phyloP scores from a whole-genome alignment of 2,329 filamentous ascomycete species.

The Hypoxylon sp. region DNA sequence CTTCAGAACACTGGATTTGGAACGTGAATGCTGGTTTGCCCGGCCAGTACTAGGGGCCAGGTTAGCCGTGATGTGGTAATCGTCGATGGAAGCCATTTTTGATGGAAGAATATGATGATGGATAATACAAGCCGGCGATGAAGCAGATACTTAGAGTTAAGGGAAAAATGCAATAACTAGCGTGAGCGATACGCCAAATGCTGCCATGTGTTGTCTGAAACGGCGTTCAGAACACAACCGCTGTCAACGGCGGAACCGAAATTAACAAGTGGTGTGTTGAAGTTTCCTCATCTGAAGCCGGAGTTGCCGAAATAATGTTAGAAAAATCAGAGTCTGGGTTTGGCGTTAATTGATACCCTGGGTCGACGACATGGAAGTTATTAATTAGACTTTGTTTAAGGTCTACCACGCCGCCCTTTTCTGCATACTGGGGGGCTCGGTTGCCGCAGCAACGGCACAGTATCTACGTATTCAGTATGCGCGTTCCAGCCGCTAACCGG shows the following conservation, averaged over 20 bases:
- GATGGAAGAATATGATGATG: conserved; percentile 18
- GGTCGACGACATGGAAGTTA: conserved; percentile 19
- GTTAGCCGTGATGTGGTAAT: conserved; percentile 43
- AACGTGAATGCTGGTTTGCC: conserved; percentile 56
- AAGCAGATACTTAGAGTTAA: conserved; percentile 39
- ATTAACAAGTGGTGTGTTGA: conserved; percentile 24
- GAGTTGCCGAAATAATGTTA: conserved; percentile 6
- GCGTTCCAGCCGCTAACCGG: conserved; percentile 9
- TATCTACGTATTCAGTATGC: neutral
- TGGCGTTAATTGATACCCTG: conserved; percentile 25
- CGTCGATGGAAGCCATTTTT: conserved; percentile 50
- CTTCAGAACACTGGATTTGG: conserved; percentile 66
- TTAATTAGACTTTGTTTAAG: conserved; percentile 41
- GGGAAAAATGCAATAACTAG: conserved; percentile 46
- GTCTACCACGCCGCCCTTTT: conserved; percentile 35
- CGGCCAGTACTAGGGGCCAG: conserved; percentile 36
- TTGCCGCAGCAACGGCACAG: conserved; percentile 34
- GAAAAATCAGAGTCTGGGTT: conserved; percentile 14
- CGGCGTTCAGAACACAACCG: conserved; percentile 43
- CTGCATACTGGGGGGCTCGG: conserved; percentile 20
- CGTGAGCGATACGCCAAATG: conserved; percentile 42
- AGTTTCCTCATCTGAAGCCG: conserved; percentile 34
- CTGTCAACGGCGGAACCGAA: conserved; percentile 30
- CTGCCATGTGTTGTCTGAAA: conserved; percentile 41
- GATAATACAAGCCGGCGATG: conserved; percentile 27